Evolutionary conservation across 2,329 filamentous ascomycete species (phyloP), one percentile per base, ranked within the genome.

Genomic region (Colletotrichum liriopes): DNA sequence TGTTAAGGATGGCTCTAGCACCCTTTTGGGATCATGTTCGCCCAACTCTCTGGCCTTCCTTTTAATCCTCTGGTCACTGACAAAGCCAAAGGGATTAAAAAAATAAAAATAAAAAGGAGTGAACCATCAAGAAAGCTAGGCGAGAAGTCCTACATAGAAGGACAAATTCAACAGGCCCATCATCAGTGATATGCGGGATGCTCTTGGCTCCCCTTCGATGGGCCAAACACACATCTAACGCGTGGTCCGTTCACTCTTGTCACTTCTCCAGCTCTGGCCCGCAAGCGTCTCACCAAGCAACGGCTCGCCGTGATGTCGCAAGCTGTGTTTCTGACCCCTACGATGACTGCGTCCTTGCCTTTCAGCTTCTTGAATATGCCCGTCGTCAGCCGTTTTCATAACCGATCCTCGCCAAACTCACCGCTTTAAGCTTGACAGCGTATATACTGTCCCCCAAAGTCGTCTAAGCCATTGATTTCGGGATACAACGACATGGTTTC

Each of bases 391-490:
- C 3, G 23, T 29, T 61, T 18, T 16, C 26, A 20, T 14, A 9
- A 52, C 26, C 9, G 16, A 18, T 32, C 23, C 8, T 52, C 16
- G 49, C 2, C 49, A 26, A 52, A 32, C 62, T 20, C 59, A 77
- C 76, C 67, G 45, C 78, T 79, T 58, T 75, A 78, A 2, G 71
- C 73, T 47, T 77, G 76, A 6, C 74, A 76, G 35, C 78, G 77
- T 4, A 77, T 49, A 16, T 77, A 75, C 39, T 69, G 51, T 3
- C 77, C 75, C 32, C 73, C 29, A 12, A 78, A 78, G 1, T 66
- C 37, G 1, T 75, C 73, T 12, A 74, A 23, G 0, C 72, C 69
- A 8, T 78, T 73, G 16, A 78, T 76, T 3, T 59, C 29, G 5
- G 77, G 76, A 29, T 72, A 35, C 9, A 60, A 72, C 18, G 71